Conservation (phyloP, 768 basidiomycete genomes). For the Kwoniella newhampshirensis region DNA sequence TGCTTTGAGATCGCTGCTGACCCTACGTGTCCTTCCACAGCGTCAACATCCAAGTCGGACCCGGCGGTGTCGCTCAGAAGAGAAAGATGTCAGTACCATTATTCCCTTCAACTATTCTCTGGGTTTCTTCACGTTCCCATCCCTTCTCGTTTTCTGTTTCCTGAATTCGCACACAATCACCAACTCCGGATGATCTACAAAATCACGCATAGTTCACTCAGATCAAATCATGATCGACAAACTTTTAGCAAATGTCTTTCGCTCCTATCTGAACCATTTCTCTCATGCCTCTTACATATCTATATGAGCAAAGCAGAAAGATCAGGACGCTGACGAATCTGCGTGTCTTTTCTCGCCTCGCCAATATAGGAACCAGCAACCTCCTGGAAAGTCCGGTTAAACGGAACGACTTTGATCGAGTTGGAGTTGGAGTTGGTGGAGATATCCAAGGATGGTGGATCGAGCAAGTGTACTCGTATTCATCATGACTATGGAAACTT, state of each 20-base stretch:
- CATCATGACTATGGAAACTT: constrained; percentile 10
- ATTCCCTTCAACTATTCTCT: constrained; percentile 1
- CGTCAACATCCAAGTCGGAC: constrained; percentile 87
- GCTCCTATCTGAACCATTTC: constrained; percentile 87
- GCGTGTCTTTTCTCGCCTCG: too few relatives aligned
- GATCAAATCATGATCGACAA: constrained; percentile 72
- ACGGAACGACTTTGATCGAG: constrained; percentile 9
- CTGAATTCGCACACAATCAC: constrained; percentile 19
- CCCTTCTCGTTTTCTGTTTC: background rate
- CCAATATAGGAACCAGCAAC: constrained; percentile 50
- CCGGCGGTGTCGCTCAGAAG: constrained; percentile 92
- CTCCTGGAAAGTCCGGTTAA: constrained; percentile 54
- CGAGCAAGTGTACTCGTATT: constrained; percentile 4
- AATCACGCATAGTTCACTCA: constrained; percentile 92
- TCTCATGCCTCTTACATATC: constrained; percentile 1
- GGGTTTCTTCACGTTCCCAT: background rate
- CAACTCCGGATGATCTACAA: constrained; percentile 42
- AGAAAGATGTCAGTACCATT: constrained; percentile 81
- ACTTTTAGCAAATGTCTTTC: constrained; percentile 83
- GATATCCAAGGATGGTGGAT: constrained; percentile 1
- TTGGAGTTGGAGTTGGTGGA: constrained; percentile 1
- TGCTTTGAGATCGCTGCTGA: constrained; percentile 3
- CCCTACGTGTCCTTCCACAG: constrained; percentile 55
- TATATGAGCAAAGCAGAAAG: background rate
- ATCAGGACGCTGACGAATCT: constrained; percentile 17